Conservation (phyloP, 164 flowering plant species). For the Stephania cephalantha region DNA sequence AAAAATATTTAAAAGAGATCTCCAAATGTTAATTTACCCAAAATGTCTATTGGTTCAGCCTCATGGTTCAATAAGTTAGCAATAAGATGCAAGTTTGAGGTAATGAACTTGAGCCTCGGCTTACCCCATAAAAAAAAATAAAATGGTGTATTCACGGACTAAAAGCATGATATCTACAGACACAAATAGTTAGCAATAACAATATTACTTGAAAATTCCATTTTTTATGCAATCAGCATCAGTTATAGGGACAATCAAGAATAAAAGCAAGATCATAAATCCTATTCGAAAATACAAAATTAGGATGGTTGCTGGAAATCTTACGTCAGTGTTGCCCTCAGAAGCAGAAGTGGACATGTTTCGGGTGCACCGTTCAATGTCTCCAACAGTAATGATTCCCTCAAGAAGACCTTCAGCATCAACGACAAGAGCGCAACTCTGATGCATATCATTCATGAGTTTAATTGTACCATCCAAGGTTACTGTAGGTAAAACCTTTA, state of each 20-base stretch:
- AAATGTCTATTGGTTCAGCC: background rate
- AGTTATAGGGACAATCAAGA: background rate
- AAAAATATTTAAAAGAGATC: too few relatives aligned
- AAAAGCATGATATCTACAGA: background rate
- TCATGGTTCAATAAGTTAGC: background rate
- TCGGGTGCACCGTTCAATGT: constrained; percentile 48
- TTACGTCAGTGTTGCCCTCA: constrained; percentile 28
- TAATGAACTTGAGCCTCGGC: background rate
- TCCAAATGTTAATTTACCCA: background rate
- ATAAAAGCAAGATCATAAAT: background rate
- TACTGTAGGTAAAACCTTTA: constrained; percentile 38
- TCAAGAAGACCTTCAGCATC: constrained; percentile 69
- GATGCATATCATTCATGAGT: constrained; percentile 54
- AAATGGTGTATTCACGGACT: background rate
- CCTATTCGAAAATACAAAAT: background rate
- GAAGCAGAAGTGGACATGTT: constrained; percentile 38
- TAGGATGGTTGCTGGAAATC: constrained; percentile 1
- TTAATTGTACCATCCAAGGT: constrained; percentile 61
- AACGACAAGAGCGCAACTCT: constrained; percentile 67
- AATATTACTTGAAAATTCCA: background rate
- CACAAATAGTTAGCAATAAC: background rate
- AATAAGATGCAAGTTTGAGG: background rate
- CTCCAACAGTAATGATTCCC: constrained; percentile 83
- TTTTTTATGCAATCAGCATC: background rate
- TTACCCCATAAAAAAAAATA: background rate